Evolutionary conservation across 2,329 filamentous ascomycete species (phyloP).

Genomic region (Dendryphion nanum): DNA sequence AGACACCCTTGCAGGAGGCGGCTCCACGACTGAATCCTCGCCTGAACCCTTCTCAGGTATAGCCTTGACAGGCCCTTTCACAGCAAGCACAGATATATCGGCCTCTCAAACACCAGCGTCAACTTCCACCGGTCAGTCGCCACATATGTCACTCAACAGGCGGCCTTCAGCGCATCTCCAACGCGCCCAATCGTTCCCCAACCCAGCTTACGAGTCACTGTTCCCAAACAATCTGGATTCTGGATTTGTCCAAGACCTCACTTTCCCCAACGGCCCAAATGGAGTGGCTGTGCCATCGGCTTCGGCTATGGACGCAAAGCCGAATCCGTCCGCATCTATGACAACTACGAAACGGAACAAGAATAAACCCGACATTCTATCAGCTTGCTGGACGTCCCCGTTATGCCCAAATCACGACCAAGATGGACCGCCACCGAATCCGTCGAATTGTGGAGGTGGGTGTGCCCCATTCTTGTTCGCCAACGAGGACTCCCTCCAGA

Average conservation of each 20-base stretch:
- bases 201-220: constrained; percentile 35
- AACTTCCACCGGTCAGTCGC: constrained; percentile 20
- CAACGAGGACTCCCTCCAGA: constrained; percentile 30
- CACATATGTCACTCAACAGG: constrained; percentile 22
- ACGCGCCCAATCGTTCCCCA: constrained; percentile 35
- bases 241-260: constrained; percentile 37
- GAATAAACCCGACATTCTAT: constrained; percentile 37
- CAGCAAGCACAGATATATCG: constrained; percentile 8
- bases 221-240: constrained; percentile 35
- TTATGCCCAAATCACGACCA: constrained; percentile 41
- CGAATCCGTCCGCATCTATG: constrained; percentile 4
- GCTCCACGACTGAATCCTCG: constrained; percentile 38
- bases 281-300: constrained; percentile 15
- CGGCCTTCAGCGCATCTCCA: constrained; percentile 21
- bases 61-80: constrained; percentile 11
- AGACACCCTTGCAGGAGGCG: constrained; percentile 27
- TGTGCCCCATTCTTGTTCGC: constrained; percentile 43
- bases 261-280: constrained; percentile 36
- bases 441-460: constrained; percentile 40
- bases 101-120: constrained; percentile 24
- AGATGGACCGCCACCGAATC: constrained; percentile 38
- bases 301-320: constrained; percentile 13
- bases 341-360: constrained; percentile 34
- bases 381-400: constrained; percentile 43
- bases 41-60: constrained; percentile 30